Percentiles rank a stretch among this genome's conserved stretches.
phyloP scores from a whole-genome alignment of 495 filamentous ascomycete species.

The Pseudevernia furfuracea region DNA sequence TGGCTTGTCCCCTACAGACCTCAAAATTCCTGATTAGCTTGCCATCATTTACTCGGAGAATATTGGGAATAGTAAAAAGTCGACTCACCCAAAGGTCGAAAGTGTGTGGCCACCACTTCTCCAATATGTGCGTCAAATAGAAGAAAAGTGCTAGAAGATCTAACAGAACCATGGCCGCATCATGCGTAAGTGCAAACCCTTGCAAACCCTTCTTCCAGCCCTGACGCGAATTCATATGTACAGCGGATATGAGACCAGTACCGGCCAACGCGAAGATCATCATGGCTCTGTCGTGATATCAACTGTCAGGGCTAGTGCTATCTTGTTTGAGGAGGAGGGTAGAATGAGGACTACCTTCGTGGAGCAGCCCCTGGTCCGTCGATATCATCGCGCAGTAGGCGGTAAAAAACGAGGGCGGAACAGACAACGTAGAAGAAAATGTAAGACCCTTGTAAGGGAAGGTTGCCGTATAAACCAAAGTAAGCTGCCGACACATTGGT shows the following conservation, averaged over 20 bases:
- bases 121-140: constrained; percentile 4
- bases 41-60: neutral
- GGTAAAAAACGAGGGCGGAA: neutral
- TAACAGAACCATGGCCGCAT: neutral
- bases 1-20: constrained; percentile 10
- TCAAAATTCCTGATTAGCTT: neutral
- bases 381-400: neutral
- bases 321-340: neutral
- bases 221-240: no score
- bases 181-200: neutral
- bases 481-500: neutral
- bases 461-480: neutral
- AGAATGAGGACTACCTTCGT: neutral
- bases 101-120: constrained; percentile 7
- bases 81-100: constrained; percentile 9
- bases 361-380: neutral
- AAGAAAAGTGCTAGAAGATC: neutral
- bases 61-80: neutral
- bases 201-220: neutral
- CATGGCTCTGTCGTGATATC: neutral
- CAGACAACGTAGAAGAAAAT: neutral
- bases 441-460: neutral
- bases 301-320: neutral
- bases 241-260: neutral
- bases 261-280: neutral